Evolutionary conservation across 1,139 yeast genomes (phyloP).

Genomic region (Blastobotrys aristatus): DNA sequence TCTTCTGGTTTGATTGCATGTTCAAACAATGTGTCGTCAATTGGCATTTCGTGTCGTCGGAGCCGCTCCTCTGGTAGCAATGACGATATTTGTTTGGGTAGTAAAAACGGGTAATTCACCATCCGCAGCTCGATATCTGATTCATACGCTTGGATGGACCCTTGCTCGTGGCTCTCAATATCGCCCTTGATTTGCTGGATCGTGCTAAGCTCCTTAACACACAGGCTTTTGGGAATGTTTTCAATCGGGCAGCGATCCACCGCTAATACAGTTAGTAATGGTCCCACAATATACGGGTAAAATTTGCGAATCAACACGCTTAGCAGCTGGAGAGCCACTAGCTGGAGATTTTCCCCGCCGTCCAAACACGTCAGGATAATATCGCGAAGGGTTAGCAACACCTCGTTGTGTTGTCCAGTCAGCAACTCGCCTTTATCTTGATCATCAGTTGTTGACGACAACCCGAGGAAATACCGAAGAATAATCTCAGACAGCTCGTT

Average conservation of each 20-base stretch:
- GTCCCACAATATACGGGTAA: constrained; percentile 24
- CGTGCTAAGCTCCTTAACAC: constrained; percentile 11
- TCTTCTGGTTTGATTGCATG: constrained; percentile 22
- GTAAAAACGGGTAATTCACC: constrained; percentile 19
- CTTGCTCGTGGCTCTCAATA: constrained; percentile 13
- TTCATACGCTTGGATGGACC: constrained; percentile 12
- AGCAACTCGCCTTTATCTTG: not conserved
- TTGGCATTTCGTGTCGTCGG: constrained; percentile 8
- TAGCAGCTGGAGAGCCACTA: constrained; percentile 25
- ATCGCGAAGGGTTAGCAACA: constrained; percentile 22
- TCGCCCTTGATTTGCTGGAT: constrained; percentile 14
- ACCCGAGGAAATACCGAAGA: constrained; percentile 25
- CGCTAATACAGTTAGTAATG: constrained; percentile 14
- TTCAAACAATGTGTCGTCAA: constrained; percentile 5
- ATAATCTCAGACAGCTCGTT: constrained; percentile 25
- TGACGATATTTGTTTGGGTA: constrained; percentile 11
- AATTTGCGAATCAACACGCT: constrained; percentile 25
- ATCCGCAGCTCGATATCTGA: constrained; percentile 21
- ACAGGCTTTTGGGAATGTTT: constrained; percentile 3
- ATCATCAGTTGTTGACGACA: not conserved
- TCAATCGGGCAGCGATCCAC: not conserved
- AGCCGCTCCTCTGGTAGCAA: constrained; percentile 17
- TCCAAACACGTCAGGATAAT: constrained; percentile 23
- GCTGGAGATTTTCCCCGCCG: constrained; percentile 16
- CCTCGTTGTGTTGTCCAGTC: constrained; percentile 15